phyloP scores from a whole-genome alignment of 139 green algal genomes.

The Closterium sp. region DNA sequence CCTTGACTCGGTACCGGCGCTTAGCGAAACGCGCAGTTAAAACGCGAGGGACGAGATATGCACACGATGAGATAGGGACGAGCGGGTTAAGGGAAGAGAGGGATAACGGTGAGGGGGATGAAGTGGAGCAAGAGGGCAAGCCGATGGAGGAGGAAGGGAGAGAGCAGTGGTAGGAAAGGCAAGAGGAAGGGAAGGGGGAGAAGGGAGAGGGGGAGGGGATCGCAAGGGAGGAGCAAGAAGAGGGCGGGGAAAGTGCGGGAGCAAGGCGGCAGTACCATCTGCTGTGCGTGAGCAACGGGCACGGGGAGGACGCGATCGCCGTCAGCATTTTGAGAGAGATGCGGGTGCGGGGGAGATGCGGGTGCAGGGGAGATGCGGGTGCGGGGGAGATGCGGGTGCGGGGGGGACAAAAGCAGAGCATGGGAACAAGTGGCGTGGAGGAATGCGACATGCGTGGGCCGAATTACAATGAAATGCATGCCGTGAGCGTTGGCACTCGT shows the following conservation, averaged over 20 bases:
- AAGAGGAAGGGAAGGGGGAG: not conserved
- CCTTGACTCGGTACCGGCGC: too few relatives aligned
- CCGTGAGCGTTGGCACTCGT: too few relatives aligned
- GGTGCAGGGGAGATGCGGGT: conserved; percentile 32
- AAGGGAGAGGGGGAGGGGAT: not conserved
- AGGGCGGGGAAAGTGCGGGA: not conserved
- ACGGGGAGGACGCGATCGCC: conserved; percentile 50
- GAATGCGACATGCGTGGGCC: too few relatives aligned
- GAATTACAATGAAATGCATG: too few relatives aligned
- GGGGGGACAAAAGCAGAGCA: not conserved
- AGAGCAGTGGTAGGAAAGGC: too few relatives aligned
- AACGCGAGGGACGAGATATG: too few relatives aligned
- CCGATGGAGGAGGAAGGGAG: not conserved
- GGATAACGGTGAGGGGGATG: not conserved
- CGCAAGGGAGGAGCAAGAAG: not conserved
- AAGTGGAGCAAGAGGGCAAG: not conserved
- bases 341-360: not conserved
- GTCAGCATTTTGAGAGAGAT: conserved; percentile 30
- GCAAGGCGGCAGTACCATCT: conserved; percentile 5
- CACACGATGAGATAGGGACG: too few relatives aligned
- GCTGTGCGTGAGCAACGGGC: conserved; percentile 52
- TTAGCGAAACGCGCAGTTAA: too few relatives aligned
- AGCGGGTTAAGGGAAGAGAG: not conserved
- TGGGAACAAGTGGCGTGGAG: too few relatives aligned
- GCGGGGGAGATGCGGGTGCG: too few relatives aligned